Base-by-base conservation (phyloP, 2,329 filamentous ascomycete species). In the Trichophyton equinum region DNA sequence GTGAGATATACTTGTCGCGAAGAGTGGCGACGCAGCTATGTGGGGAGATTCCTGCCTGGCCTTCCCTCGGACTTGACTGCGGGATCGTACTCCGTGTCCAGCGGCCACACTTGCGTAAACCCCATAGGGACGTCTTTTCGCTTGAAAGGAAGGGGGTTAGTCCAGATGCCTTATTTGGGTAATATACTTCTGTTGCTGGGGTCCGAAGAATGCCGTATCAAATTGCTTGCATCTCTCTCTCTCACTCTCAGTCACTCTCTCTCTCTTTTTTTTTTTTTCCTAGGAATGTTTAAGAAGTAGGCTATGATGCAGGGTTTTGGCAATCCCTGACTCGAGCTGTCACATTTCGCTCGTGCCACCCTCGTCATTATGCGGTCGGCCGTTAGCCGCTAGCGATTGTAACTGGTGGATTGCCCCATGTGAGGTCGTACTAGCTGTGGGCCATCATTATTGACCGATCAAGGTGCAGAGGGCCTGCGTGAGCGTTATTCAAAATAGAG, bases 401-500 rank as follows among this genome's bases (percentile, higher is more conserved):
- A 25, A 55, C 51, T 55, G 51, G 51, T 36, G 27, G 51, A 36
- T 36, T 55, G 51, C 46, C 46, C 46, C 46, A 51, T 51, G 46
- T 51, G 46, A 36, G 25, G 51, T 55, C 27, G 51, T 27, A 55
- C 51, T 36, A n/a, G 30, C 25, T 55, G 51, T 55, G 51, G 51
- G 27, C 51, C 51, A 55, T 55, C 25, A 55, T 55, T 55, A 55
- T 55, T 55, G 51, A 55, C 33, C 51, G 51, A 55, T 55, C 51
- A 55, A 55, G 51, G 33, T 36, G 51, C 51, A 55, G 51, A 55
- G 27, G 30, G 51, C 27, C 51, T 55, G 51, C 51, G 51, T 33
- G 51, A 55, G 51, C 51, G 51, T 55, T 55, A 33, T 33, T 55
- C 51, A 38, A 38, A 9, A 38, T 36, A 18, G 51, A 30, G 33